phyloP scores from a whole-genome alignment of 148 eudicot species.

The Selenicereus undatus region DNA sequence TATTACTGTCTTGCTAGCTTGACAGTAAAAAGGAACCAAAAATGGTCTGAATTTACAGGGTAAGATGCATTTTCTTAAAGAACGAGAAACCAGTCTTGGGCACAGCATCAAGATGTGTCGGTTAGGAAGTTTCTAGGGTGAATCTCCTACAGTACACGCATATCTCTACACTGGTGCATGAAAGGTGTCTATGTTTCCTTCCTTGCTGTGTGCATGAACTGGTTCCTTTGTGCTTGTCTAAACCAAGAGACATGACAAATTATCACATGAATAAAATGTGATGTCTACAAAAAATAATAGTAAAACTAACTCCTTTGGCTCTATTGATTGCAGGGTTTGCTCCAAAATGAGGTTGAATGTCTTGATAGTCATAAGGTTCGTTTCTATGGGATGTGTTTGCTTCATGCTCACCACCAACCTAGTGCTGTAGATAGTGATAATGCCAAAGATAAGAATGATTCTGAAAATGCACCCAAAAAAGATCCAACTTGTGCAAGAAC shows the following conservation, averaged over 20 bases:
- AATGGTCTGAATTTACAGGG: not conserved
- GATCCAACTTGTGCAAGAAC: constrained; percentile 59
- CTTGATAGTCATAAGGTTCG: constrained; percentile 39
- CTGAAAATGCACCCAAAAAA: constrained; percentile 29
- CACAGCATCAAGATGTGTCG: not conserved
- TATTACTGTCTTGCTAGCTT: not conserved
- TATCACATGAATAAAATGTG: not conserved
- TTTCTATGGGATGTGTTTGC: constrained; percentile 50
- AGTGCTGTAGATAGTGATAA: constrained; percentile 20
- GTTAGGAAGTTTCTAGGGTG: not conserved
- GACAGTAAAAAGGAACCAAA: not conserved
- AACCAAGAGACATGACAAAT: not conserved
- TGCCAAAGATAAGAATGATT: constrained; percentile 20
- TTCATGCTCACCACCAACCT: constrained; percentile 37
- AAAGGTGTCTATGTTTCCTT: not conserved
- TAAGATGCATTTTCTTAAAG: not conserved
- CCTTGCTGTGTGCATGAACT: too few relatives aligned
- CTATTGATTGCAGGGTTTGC: constrained; percentile 40
- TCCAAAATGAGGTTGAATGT: constrained; percentile 58
- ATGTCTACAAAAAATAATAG: not conserved
- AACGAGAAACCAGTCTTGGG: not conserved
- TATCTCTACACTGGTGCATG: not conserved
- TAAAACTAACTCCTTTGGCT: constrained; percentile 2
- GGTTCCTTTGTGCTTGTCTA: not conserved
- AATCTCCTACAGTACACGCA: not conserved